Evolutionary conservation across 108 stramenopile species (phyloP).

Genomic region (Schizochytrium sp.): DNA sequence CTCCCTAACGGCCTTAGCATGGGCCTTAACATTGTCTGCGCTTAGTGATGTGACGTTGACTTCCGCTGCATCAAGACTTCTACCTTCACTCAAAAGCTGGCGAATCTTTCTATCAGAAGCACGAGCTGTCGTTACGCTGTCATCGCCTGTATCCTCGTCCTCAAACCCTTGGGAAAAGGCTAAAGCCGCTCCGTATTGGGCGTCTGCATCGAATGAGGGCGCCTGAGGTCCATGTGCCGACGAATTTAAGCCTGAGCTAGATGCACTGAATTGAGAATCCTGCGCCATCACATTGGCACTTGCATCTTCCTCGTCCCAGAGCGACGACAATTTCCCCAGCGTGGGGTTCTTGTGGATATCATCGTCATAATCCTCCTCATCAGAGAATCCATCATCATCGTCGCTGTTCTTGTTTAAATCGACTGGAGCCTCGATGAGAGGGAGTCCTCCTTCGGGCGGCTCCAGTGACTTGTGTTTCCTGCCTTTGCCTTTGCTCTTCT

Average conservation of each 20-base stretch:
- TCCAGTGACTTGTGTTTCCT: neutral
- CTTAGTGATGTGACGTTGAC: neutral
- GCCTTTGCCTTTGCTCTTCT: neutral
- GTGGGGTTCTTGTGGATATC: neutral
- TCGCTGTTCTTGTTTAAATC: neutral
- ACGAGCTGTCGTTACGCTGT: neutral
- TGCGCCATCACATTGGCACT: neutral
- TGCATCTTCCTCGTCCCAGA: neutral
- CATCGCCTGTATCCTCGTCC: neutral
- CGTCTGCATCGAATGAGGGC: neutral
- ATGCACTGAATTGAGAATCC: neutral
- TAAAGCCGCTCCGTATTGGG: neutral
- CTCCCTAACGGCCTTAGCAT: neutral
- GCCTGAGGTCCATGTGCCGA: neutral
- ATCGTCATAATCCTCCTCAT: neutral
- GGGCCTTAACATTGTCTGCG: neutral
- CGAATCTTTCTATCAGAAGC: constrained; percentile 8
- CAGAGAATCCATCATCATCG: neutral
- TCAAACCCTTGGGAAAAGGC: neutral
- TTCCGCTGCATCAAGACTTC: neutral
- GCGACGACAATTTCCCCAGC: neutral
- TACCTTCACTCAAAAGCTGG: neutral
- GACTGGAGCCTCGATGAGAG: constrained; percentile 31
- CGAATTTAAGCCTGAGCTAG: neutral
- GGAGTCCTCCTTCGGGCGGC: neutral